Percentiles rank a stretch among this genome's conserved stretches.
Conservation (phyloP, 1,284 basidiomycete genomes). For the Tetrapyrgos nigripes region DNA sequence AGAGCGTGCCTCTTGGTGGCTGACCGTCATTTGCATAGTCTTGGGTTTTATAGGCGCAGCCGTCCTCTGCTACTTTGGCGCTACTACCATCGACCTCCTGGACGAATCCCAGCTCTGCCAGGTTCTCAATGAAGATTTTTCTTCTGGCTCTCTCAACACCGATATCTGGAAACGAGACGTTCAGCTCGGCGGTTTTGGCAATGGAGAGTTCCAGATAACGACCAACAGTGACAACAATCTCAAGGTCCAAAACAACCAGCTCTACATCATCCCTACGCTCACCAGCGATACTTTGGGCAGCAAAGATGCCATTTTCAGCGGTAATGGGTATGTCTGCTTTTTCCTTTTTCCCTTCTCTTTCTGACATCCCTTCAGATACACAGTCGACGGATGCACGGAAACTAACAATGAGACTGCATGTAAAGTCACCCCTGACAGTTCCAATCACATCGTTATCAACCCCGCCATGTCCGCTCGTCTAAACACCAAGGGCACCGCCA, state of each 20-base stretch:
- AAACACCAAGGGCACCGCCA: constrained; percentile 71
- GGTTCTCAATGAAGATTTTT: constrained; percentile 78
- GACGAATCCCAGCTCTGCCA: constrained; percentile 57
- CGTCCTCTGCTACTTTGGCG: constrained; percentile 47
- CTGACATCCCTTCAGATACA: constrained; percentile 44
- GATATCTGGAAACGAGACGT: constrained; percentile 66
- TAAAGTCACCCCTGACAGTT: constrained; percentile 35
- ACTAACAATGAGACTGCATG: constrained; percentile 36
- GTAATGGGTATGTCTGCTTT: constrained; percentile 59
- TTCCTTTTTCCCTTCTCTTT: constrained; percentile 66
- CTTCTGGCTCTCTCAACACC: constrained; percentile 41
- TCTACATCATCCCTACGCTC: constrained; percentile 84
- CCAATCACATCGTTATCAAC: constrained; percentile 62
- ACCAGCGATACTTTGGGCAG: constrained; percentile 67
- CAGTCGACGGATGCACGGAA: constrained; percentile 12
- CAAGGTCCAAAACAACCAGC: constrained; percentile 69
- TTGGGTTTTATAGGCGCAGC: constrained; percentile 50
- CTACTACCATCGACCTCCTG: constrained; percentile 40
- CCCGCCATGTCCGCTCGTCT: constrained; percentile 80
- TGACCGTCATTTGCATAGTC: constrained; percentile 49
- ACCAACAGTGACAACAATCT: constrained; percentile 74
- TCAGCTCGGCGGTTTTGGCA: constrained; percentile 80
- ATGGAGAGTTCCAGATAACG: constrained; percentile 84
- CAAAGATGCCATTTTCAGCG: constrained; percentile 41
- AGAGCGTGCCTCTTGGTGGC: constrained; percentile 46